Conservation (phyloP, 1,284 basidiomycete species). For the Leccinum pachyderme region DNA sequence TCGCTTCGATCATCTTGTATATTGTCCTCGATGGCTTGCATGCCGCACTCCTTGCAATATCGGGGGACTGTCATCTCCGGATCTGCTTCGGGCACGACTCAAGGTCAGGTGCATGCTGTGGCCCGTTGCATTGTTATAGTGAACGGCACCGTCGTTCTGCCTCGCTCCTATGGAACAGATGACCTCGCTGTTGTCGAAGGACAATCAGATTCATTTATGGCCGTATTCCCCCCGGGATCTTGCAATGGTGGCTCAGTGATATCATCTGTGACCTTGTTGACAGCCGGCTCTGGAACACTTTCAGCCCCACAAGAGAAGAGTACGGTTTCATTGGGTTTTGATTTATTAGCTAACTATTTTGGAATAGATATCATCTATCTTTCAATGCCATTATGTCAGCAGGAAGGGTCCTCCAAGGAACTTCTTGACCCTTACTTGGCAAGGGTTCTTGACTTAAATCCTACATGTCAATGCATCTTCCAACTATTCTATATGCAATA, state of each 20-base stretch:
- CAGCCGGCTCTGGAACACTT: constrained; percentile 84
- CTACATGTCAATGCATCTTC: constrained; percentile 42
- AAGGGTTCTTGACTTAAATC: constrained; percentile 36
- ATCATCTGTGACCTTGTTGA: constrained; percentile 63
- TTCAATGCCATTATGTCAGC: constrained; percentile 43
- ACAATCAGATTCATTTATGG: constrained; percentile 44
- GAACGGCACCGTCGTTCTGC: constrained; percentile 41
- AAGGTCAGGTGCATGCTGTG: constrained; percentile 27
- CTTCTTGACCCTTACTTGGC: constrained; percentile 63
- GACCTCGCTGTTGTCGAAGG: constrained; percentile 21
- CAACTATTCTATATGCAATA: constrained; percentile 56
- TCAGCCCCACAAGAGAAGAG: constrained; percentile 84
- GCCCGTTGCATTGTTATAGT: constrained; percentile 73
- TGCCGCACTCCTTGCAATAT: constrained; percentile 32
- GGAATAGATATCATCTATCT: constrained; percentile 61
- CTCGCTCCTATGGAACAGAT: constrained; percentile 21
- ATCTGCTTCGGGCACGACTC: constrained; percentile 3
- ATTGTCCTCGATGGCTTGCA: constrained; percentile 40
- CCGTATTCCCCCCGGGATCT: constrained; percentile 80
- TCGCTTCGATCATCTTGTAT: constrained; percentile 47
- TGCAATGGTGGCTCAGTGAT: constrained; percentile 45
- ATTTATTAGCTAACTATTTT: constrained; percentile 1
- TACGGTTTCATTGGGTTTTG: constrained; percentile 37
- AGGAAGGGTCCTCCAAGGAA: constrained; percentile 39
- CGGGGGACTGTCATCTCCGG: constrained; percentile 10